Evolutionary conservation across 352 stramenopile genomes (phyloP), one percentile per base, ranked within the genome.

Genomic region (Pythium brachiatum): DNA sequence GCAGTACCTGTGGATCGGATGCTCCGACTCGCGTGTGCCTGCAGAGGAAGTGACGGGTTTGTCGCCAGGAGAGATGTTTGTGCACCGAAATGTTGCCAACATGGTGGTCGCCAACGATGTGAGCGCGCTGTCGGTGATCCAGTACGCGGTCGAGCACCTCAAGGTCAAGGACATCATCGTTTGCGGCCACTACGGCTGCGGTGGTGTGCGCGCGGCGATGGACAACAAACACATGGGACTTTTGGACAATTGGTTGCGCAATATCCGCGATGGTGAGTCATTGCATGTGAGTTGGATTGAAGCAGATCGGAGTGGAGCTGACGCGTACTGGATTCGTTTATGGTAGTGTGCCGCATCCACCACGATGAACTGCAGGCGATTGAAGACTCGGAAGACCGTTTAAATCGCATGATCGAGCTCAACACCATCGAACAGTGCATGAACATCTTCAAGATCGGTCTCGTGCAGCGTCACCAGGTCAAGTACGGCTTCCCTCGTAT

Each of bases 181-280:
- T 2, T 92, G 79, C 57, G 88, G 88, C 11, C 85, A 96, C 70
- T 96, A 96, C 69, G 86, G 92, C 52, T 96, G 88, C 60, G 88
- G 87, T 46, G 88, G 88, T 34, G 81, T 96, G 32, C 65, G 74
- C 29, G 86, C 86, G 0, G 86, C 90, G 43, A 73, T 94, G 58
- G 78, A 84, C 43, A 90, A 95, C 73, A 81, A 91, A 64, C 75
- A 89, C 56, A 39, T 93, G 38, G 86, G 86, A 2, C 56, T 95
- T 27, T 66, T 98, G 7, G 91, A 97, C 77, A 95, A 97, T 69
- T 98, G 93, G 93, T 68, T 98, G 53, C 81, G 88, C 61, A 97
- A 96, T 68, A 97, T 98, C 56, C 83, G 90, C 26, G 92, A 98
- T 67, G 80, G 73, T 81, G 56, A 6, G 72, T 43, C 59, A 69